These are phyloP conservation scores for Cytospora chrysosperma DNA, from an alignment of 2,329 filamentous ascomycete genomes.

Conservation along the genomic window DNA sequence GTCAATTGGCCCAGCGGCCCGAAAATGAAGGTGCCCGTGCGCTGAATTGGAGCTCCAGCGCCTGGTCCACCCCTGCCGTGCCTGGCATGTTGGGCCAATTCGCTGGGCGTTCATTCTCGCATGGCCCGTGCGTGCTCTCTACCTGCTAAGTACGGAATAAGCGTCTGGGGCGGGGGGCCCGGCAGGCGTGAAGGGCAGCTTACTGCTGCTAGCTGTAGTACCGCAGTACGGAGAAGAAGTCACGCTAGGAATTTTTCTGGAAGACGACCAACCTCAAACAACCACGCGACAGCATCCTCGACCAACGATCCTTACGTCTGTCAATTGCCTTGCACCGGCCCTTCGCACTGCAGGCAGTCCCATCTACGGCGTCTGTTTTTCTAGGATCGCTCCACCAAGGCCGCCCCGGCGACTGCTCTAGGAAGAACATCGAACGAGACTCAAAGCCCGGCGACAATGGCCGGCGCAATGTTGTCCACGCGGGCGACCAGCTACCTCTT, in stretches of 20 bases:
- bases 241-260: constrained; percentile 24
- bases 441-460: constrained; percentile 41
- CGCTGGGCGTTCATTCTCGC: not conserved
- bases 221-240: not conserved
- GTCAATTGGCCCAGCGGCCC: constrained; percentile 15
- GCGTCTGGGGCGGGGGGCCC: not conserved
- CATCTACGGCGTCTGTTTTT: too few relatives aligned
- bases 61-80: too few relatives aligned
- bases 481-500: constrained; percentile 47
- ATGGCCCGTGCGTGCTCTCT: not conserved
- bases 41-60: constrained; percentile 2
- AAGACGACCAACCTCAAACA: constrained; percentile 4
- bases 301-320: not conserved
- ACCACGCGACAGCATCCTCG: constrained; percentile 14
- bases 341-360: not conserved
- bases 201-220: not conserved
- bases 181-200: not conserved
- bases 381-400: not conserved
- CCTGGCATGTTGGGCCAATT: not conserved
- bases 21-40: constrained; percentile 8
- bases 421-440: not conserved
- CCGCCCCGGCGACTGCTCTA: not conserved
- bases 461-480: constrained; percentile 39
- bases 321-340: not conserved
- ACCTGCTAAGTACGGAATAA: too few relatives aligned